Conservation (phyloP, 1,284 basidiomycete species). For the Porodaedalea pini region DNA sequence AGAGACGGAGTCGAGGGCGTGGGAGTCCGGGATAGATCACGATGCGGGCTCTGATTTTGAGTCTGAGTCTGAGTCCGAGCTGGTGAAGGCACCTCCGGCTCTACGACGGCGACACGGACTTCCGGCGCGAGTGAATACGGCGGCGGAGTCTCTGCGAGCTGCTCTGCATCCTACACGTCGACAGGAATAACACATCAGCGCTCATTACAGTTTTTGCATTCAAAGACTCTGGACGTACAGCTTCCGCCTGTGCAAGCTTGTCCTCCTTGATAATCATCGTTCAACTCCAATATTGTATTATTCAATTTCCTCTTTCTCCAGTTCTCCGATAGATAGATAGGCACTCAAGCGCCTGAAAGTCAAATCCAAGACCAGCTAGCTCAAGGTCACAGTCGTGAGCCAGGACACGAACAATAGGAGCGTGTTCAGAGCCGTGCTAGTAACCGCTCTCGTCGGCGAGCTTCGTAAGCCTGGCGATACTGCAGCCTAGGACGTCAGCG, state of each 20-base stretch:
- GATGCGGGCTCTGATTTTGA: neutral
- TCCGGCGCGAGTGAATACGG: conserved; percentile 6
- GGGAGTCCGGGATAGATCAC: neutral
- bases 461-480: too few relatives aligned
- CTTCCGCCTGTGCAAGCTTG: conserved; percentile 1
- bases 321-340: too few relatives aligned
- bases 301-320: too few relatives aligned
- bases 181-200: neutral
- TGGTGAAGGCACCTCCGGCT: neutral
- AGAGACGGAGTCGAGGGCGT: neutral
- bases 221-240: neutral
- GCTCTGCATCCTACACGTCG: neutral
- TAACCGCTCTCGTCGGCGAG: too few relatives aligned
- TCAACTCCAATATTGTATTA: neutral
- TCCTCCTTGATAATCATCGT: conserved; percentile 18
- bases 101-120: neutral
- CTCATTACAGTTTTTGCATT: neutral
- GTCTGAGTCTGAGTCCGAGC: neutral
- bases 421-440: too few relatives aligned
- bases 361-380: too few relatives aligned
- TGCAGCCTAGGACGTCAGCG: too few relatives aligned
- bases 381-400: too few relatives aligned
- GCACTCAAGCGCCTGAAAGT: too few relatives aligned
- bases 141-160: conserved; percentile 2
- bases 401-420: too few relatives aligned